phyloP scores from a whole-genome alignment of 257 asterid species.

The Capsicum chinense region DNA sequence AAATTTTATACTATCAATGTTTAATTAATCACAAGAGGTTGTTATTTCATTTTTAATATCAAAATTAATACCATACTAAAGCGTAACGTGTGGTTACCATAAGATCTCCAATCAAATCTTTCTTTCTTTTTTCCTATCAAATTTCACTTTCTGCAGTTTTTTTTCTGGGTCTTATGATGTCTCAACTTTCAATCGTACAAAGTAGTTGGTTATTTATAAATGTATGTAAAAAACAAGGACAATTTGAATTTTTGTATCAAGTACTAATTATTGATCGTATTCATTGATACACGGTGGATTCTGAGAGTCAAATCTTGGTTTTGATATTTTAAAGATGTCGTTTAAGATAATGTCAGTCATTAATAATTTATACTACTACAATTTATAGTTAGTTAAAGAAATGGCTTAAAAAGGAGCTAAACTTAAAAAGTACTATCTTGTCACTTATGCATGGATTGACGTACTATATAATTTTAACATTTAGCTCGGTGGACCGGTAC shows the following conservation, averaged over 20 bases:
- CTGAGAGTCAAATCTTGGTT: not conserved
- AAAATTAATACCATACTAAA: too few relatives aligned
- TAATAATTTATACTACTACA: not conserved
- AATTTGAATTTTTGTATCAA: not conserved
- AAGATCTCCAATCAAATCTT: not conserved
- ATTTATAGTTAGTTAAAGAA: not conserved
- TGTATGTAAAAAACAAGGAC: not conserved
- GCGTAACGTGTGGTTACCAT: too few relatives aligned
- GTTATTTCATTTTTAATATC: too few relatives aligned
- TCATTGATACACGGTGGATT: slow-evolving; percentile 2
- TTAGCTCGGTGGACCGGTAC: too few relatives aligned
- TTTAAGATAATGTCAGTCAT: not conserved
- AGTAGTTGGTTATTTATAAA: not conserved
- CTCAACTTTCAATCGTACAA: not conserved
- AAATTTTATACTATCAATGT: not conserved
- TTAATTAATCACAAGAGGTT: not conserved
- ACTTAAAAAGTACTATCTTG: not conserved
- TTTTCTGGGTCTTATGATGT: not conserved
- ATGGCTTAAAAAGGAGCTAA: not conserved
- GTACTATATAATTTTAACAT: not conserved
- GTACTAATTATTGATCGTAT: not conserved
- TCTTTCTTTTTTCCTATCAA: not conserved
- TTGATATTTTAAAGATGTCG: not conserved
- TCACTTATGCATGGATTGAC: not conserved
- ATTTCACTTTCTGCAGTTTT: not conserved